These are phyloP conservation scores for Barnettozyma sp. DNA, from an alignment of 805 yeast species.

Conservation along the genomic window DNA sequence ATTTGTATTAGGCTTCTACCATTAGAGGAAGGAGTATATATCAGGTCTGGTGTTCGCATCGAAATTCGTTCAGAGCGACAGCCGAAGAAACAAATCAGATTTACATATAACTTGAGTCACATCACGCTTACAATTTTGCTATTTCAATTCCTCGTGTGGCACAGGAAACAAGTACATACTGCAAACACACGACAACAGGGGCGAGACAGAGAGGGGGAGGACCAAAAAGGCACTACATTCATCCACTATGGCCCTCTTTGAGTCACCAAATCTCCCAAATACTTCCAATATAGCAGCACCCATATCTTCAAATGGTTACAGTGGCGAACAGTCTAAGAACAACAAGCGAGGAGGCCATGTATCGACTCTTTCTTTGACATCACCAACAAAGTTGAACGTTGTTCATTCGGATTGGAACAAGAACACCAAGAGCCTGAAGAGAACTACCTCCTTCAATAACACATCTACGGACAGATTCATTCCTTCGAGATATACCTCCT, in stretches of 20 bases:
- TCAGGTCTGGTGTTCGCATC: no score
- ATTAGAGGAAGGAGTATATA: no score
- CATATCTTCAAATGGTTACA: conserved; percentile 9
- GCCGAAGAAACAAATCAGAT: no score
- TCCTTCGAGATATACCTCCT: conserved; percentile 47
- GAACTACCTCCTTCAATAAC: conserved; percentile 21
- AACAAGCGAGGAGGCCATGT: conserved; percentile 19
- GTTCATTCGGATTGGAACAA: conserved; percentile 33
- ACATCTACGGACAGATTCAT: conserved; percentile 47
- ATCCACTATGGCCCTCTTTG: conserved; percentile 12
- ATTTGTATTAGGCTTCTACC: no score
- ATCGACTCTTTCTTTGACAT: conserved; percentile 35
- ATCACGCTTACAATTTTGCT: no score
- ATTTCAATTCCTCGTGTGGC: no score
- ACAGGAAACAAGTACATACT: no score
- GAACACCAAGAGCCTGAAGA: conserved; percentile 18
- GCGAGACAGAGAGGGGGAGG: background rate
- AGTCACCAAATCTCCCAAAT: conserved; percentile 17
- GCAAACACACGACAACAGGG: conserved; percentile 1
- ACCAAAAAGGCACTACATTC: background rate
- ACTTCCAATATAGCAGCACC: no score
- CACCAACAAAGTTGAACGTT: conserved; percentile 42
- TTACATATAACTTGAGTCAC: no score
- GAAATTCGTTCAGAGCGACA: no score
- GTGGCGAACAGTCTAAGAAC: conserved; percentile 16